Percentiles rank a stretch among this genome's conserved stretches.
These are phyloP conservation scores for Chloranthus sessilifolius DNA, from an alignment of 164 flowering plant genomes.

Conservation along the genomic window DNA sequence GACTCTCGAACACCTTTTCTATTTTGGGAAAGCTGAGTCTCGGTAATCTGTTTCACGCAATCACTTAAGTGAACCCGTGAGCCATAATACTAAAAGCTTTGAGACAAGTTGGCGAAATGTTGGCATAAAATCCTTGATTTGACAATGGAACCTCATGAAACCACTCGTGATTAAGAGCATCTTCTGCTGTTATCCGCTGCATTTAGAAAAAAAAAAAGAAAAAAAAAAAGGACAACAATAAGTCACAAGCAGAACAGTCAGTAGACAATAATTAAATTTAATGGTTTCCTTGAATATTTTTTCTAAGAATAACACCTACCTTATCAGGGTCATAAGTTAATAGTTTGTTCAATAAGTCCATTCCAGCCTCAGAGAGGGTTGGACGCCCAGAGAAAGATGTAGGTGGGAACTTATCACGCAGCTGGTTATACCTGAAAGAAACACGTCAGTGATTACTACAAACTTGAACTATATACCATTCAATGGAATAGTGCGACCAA, in stretches of 20 bases:
- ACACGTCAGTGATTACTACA: constrained; percentile 35
- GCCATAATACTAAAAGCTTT: too few species aligned
- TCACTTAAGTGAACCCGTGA: too few species aligned
- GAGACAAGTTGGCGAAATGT: too few species aligned
- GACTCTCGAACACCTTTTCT: too few species aligned
- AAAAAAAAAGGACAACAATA: neutral
- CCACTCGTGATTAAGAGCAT: constrained; percentile 72
- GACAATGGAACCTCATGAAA: constrained; percentile 73
- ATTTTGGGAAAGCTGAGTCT: too few species aligned
- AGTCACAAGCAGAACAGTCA: neutral
- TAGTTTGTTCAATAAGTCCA: constrained; percentile 79
- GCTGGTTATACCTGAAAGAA: constrained; percentile 71
- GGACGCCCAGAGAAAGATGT: constrained; percentile 89
- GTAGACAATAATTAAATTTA: neutral
- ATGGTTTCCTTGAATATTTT: too few species aligned
- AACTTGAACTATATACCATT: constrained; percentile 7
- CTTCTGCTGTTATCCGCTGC: constrained; percentile 73
- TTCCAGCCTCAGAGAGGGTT: constrained; percentile 93
- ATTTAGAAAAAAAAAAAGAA: constrained; percentile 6
- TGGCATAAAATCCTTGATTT: constrained; percentile 54
- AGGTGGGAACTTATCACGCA: constrained; percentile 71
- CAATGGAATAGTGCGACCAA: constrained; percentile 30
- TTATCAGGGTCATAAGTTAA: constrained; percentile 85
- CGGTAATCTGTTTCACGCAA: too few species aligned
- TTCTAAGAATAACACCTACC: too few species aligned